Percentiles rank a stretch among this genome's conserved stretches.
phyloP scores from a whole-genome alignment of 441 rosid genomes.

The Erysimum cheiri region DNA sequence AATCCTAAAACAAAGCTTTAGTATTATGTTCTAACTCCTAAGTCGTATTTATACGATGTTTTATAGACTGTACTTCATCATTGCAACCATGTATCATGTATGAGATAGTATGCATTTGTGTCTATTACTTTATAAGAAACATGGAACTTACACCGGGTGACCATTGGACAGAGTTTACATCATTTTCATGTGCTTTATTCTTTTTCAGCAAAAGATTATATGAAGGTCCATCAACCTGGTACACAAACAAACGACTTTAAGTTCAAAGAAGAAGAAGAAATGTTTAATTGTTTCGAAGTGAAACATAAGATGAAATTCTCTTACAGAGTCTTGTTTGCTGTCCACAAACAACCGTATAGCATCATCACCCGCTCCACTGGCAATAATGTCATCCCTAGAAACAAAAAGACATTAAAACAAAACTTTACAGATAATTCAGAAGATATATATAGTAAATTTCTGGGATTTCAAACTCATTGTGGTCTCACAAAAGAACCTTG shows the following conservation, averaged over 20 bases:
- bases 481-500: background rate
- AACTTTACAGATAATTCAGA: conserved; percentile 14
- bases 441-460: background rate
- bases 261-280: conserved; percentile 14
- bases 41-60: conserved; percentile 2
- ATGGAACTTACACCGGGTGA: conserved; percentile 68
- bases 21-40: conserved; percentile 11
- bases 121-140: conserved; percentile 19
- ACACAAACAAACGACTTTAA: conserved; percentile 29
- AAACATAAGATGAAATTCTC: conserved; percentile 2
- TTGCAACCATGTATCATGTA: conserved; percentile 8
- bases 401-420: background rate
- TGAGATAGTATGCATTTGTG: conserved; percentile 6
- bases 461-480: background rate
- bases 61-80: conserved; percentile 5
- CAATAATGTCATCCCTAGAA: conserved; percentile 82
- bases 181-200: conserved; percentile 95
- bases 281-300: conserved; percentile 8
- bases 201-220: conserved; percentile 65
- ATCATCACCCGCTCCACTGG: conserved; percentile 96
- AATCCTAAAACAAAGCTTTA: conserved; percentile 10
- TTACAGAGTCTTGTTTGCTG: conserved; percentile 63
- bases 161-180: conserved; percentile 88
- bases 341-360: conserved; percentile 77
- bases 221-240: conserved; percentile 75